Evolutionary conservation across 768 basidiomycete species (phyloP), one percentile per base, ranked within the genome.

Genomic region (Clitopilus passeckerianus): DNA sequence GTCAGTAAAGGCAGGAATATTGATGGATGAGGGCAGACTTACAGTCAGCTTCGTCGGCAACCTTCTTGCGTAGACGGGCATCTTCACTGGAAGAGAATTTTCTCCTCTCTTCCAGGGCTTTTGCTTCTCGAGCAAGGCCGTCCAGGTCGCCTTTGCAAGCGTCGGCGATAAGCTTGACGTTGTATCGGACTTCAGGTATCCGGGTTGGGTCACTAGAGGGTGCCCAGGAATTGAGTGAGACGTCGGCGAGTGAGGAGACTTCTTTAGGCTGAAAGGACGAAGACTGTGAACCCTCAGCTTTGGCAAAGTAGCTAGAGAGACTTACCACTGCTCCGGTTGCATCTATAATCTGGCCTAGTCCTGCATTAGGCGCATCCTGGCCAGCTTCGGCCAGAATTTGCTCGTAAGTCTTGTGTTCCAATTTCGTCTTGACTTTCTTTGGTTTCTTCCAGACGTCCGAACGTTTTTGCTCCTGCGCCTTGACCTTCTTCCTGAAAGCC

Each of bases 401-500:
- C 72, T 99, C 97, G 69, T 98, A 99, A 0, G 95, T 94, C 80
- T 96, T 97, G 77, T 98, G 95, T 69, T 93, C 87, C 34, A 95
- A 77, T 72, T 86, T 93, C 20, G 82, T 86, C 74, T 93, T 97
- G 57, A 86, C 79, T 71, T 90, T 95, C 80, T 85, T 91, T 6
- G 90, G 85, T 61, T 84, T 84, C 75, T 90, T 95, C 95, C 95
- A 97, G 5, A 81, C 81, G 61, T 94, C 89, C 15, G 90, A 81
- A 67, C 85, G 77, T 65, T 88, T 85, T 66, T 85, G 75, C 62
- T 78, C 75, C 30, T 75, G 79, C 65, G 84, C 82, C 58, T 74
- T 76, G 57, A 78, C 79, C 65, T 85, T 84, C 67, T 79, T 85
- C 57, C 76, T 79, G 30, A 75, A 74, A 65, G 74, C 78, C 68